A percentile compares a stretch with the other conserved stretches of the same genome.
phyloP scores from a whole-genome alignment of 169 alveolate genomes.

The Cryptosporidium andersoni region DNA sequence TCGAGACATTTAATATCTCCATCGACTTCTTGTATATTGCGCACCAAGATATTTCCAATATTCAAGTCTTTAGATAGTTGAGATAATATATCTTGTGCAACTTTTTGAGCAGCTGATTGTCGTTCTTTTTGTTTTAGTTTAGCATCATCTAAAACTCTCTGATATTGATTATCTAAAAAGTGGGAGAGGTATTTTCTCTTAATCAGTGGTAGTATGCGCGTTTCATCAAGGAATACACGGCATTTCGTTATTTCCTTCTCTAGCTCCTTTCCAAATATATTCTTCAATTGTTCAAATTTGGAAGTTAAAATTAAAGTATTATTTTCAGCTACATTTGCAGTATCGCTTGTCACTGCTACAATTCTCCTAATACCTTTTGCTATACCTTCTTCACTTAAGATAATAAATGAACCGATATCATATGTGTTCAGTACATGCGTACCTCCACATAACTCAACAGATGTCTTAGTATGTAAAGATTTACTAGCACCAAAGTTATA shows the following conservation, averaged over 20 bases:
- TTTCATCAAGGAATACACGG: constrained; percentile 22
- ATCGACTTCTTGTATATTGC: constrained; percentile 20
- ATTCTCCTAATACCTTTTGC: constrained; percentile 89
- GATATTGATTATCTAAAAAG: constrained; percentile 17
- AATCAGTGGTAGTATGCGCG: constrained; percentile 28
- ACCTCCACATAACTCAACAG: constrained; percentile 92
- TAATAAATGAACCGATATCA: constrained; percentile 70
- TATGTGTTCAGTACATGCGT: constrained; percentile 87
- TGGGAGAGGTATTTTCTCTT: constrained; percentile 6
- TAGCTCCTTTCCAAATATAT: constrained; percentile 45
- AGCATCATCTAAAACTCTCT: constrained; percentile 33
- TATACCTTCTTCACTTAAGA: constrained; percentile 86
- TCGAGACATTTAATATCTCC: constrained; percentile 60
- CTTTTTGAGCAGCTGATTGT: constrained; percentile 33
- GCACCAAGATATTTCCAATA: background rate
- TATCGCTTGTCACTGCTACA: constrained; percentile 84
- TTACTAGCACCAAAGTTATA: background rate
- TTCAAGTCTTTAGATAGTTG: background rate
- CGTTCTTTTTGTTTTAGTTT: constrained; percentile 55
- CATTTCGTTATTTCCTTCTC: constrained; percentile 5
- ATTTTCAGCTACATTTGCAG: constrained; percentile 77
- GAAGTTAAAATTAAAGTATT: constrained; percentile 74
- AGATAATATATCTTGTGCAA: constrained; percentile 12
- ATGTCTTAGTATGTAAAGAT: constrained; percentile 72
- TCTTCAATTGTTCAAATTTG: constrained; percentile 61